A percentile compares a stretch with the other conserved stretches of the same genome.
phyloP scores from a whole-genome alignment of 768 basidiomycete genomes.

The Xerocomus potaroensis region DNA sequence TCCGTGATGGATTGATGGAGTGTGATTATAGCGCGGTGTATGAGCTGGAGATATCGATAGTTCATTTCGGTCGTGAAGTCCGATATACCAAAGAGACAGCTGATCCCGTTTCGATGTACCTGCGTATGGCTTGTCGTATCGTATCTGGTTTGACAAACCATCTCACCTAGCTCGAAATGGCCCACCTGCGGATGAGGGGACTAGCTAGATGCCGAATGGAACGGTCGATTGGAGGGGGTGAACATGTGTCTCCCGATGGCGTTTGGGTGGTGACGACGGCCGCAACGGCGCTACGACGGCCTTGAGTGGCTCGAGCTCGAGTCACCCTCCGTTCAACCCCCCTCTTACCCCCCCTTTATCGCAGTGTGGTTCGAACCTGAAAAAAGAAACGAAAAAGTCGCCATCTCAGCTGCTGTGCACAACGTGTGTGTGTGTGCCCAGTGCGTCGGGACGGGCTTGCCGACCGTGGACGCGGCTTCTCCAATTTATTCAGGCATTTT shows the following conservation, averaged over 20 bases:
- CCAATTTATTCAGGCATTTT: too few relatives aligned
- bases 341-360: background rate
- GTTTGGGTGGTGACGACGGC: background rate
- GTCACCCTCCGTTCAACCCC: background rate
- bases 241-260: background rate
- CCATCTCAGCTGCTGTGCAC: constrained; percentile 9
- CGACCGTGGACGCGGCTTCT: too few relatives aligned
- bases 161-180: background rate
- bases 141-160: background rate
- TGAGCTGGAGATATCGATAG: too few relatives aligned
- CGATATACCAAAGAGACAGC: too few relatives aligned
- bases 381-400: background rate
- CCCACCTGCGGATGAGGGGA: too few relatives aligned
- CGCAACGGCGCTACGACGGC: background rate
- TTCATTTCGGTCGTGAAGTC: background rate
- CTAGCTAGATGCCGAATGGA: background rate
- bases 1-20: background rate
- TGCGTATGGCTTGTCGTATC: background rate
- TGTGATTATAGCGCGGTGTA: constrained; percentile 8
- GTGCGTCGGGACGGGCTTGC: constrained; percentile 11
- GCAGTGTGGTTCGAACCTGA: background rate
- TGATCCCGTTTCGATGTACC: background rate
- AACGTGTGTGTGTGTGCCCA: constrained; percentile 4
- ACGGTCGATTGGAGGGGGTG: background rate
- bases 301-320: too few relatives aligned